Conservation (phyloP, 257 asterid species). For the Petrea volubilis region DNA sequence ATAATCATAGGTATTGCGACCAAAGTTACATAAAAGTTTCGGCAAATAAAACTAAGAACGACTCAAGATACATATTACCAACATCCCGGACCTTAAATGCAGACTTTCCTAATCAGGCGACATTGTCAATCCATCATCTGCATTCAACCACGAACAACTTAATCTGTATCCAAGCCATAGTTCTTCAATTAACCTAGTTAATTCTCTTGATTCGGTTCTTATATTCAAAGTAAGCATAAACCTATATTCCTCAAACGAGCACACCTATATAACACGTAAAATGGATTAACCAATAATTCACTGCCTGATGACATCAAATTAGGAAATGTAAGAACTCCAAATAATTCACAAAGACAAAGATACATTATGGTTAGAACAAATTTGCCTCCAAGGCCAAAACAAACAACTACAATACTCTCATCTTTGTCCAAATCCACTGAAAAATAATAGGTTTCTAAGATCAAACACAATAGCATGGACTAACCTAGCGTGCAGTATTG, state of each 20-base stretch:
- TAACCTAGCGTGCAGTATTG: constrained; percentile 87
- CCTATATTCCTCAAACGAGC: not conserved
- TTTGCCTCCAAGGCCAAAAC: not conserved
- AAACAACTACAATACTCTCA: not conserved
- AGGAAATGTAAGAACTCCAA: not conserved
- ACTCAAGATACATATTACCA: not conserved
- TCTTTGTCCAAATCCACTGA: not conserved
- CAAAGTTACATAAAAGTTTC: too few species aligned
- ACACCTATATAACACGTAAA: not conserved
- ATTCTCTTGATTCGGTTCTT: not conserved
- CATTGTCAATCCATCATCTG: constrained; percentile 1
- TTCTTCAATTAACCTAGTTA: constrained; percentile 2
- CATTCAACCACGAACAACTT: not conserved
- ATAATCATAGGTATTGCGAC: too few species aligned
- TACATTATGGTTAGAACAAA: not conserved
- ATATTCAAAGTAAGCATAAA: constrained; percentile 3
- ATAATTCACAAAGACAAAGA: not conserved
- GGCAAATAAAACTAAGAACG: too few species aligned
- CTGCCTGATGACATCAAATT: not conserved
- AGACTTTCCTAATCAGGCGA: not conserved
- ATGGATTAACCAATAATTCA: not conserved
- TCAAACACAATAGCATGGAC: not conserved
- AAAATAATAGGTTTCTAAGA: not conserved
- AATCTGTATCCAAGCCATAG: not conserved
- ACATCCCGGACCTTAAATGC: not conserved